These are phyloP conservation scores for Pseudogymnoascus verrucosus DNA, from an alignment of 2,329 filamentous ascomycete species.

Conservation along the genomic window DNA sequence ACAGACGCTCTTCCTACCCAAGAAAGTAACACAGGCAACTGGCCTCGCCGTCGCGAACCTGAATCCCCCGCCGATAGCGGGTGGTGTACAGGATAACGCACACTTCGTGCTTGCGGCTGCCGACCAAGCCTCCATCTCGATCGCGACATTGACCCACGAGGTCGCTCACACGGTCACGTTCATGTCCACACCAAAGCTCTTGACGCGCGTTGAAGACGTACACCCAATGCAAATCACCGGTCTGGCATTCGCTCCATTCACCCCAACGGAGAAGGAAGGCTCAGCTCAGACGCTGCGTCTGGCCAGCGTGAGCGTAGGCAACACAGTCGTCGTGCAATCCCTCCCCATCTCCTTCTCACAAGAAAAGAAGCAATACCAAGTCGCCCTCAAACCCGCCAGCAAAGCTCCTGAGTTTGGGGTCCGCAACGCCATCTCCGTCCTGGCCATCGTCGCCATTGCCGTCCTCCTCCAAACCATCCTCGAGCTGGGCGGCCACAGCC, in stretches of 20 bases:
- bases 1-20: slow-evolving; percentile 49
- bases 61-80: slow-evolving; percentile 42
- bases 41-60: slow-evolving; percentile 71
- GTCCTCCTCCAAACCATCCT: slow-evolving; percentile 25
- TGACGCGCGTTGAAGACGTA: slow-evolving; percentile 45
- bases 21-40: slow-evolving; percentile 59
- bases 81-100: slow-evolving; percentile 48
- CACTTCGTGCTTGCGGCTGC: slow-evolving; percentile 78
- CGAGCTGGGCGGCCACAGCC: slow-evolving; percentile 23
- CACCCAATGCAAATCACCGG: slow-evolving; percentile 52
- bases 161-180: slow-evolving; percentile 39
- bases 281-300: slow-evolving; percentile 25
- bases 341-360: slow-evolving; percentile 24
- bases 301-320: slow-evolving; percentile 27
- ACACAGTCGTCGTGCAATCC: slow-evolving; percentile 29
- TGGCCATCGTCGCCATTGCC: slow-evolving; percentile 17
- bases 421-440: slow-evolving; percentile 17
- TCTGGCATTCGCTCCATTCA: slow-evolving; percentile 45
- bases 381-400: background rate
- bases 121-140: slow-evolving; percentile 68
- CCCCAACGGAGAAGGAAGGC: slow-evolving; percentile 19
- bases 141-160: slow-evolving; percentile 70
- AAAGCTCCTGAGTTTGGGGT: background rate
- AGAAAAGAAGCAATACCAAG: slow-evolving; percentile 5
- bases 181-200: slow-evolving; percentile 43